Conservation (phyloP, 1,284 basidiomycete species). For the Cryptococcus hybrid region DNA sequence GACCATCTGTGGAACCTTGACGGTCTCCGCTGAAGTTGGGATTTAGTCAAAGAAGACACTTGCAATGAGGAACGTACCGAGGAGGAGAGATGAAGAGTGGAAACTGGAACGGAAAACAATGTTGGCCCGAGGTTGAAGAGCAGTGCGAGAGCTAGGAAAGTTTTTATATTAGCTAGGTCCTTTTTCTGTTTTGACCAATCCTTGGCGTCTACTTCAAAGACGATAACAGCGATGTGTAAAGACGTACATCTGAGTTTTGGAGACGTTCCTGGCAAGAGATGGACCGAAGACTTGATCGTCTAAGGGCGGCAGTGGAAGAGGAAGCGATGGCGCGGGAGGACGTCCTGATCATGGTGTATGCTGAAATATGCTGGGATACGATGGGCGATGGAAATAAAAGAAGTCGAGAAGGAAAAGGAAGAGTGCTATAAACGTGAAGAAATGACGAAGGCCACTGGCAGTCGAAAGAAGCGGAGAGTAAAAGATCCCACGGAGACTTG, state of each 20-base stretch:
- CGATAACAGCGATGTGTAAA: background rate
- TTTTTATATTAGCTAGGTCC: background rate
- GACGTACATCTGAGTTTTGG: constrained; percentile 14
- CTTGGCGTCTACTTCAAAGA: background rate
- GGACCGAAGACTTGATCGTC: constrained; percentile 9
- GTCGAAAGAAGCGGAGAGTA: too few relatives aligned
- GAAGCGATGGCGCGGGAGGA: constrained; percentile 28
- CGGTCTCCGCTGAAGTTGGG: constrained; percentile 58
- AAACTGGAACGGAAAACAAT: constrained; percentile 16
- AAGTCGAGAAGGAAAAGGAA: background rate
- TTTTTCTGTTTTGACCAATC: background rate
- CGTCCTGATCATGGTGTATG: constrained; percentile 36
- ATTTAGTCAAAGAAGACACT: background rate
- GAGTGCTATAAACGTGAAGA: background rate
- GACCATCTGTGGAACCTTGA: constrained; percentile 95
- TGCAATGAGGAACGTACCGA: constrained; percentile 22
- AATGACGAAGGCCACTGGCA: too few relatives aligned
- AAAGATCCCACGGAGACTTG: too few relatives aligned
- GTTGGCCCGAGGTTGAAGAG: constrained; percentile 10
- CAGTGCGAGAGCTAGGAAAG: constrained; percentile 5
- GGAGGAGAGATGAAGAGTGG: constrained; percentile 40
- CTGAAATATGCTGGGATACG: background rate
- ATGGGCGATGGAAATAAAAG: constrained; percentile 3
- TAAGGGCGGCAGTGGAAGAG: constrained; percentile 14
- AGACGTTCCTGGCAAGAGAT: constrained; percentile 13